Evolutionary conservation across 1,139 yeast genomes (phyloP), one percentile per base, ranked within the genome.

Genomic region (Magnusiomyces clavatus): DNA sequence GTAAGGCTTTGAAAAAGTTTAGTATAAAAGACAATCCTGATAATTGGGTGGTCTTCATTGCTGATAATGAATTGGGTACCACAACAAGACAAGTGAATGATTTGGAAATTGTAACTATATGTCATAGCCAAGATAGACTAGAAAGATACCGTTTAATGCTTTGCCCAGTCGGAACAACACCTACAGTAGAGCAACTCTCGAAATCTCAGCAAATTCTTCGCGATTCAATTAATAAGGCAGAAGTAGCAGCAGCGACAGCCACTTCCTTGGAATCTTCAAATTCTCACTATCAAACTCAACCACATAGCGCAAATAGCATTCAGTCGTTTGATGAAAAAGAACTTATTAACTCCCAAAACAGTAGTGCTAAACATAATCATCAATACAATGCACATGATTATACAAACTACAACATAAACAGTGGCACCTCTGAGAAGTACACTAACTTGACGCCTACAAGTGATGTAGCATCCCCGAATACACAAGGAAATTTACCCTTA

Each of bases 31-130:
- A 69, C 56, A 75, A 68, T 12, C 77, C 80, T 49, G 80, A 76
- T 44, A 67, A 71, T 38, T 80, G 80, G 72, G 74, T 73, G 46
- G 74, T 78, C 1, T 79, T 74, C 60, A 72, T 77, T 38, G 63
- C 65, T 6, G 76, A 77, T 44, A 58, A 59, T 37, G 65, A 62
- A 29, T 52, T 56, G 12, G 72, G 71, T 37, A 71, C 71, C 2
- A 68, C 82, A 11, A 61, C 34, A 6, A 12, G 77, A 51, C 64
- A 78, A 38, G 70, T 89, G 45, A 82, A 78, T 60, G 96, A 87
- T 61, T 86, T 84, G 13, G 96, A 87, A 64, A 74, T 89, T 47
- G 87, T 86, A 2, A 82, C 95, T 0, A 81, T 86, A 6, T 86
- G 96, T 63, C 90, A 85, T 62, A 81, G 90, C 0, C 77, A 81